phyloP scores from a whole-genome alignment of 495 filamentous ascomycete genomes.

The Talaromyces wortmannii region DNA sequence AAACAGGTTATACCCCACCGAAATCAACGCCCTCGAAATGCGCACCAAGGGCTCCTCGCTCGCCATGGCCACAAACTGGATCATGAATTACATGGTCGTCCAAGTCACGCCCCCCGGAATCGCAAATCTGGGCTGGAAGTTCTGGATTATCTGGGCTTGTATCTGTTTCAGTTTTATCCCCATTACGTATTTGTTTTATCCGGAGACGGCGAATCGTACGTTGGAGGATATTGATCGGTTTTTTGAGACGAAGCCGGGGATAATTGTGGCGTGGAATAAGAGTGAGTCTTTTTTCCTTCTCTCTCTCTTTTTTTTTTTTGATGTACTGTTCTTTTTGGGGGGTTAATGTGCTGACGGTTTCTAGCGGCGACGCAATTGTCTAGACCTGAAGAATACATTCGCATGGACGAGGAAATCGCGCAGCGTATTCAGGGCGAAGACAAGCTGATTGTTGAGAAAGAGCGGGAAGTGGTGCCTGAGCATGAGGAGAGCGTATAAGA shows the following conservation, averaged over 20 bases:
- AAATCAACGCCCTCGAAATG: slow-evolving; percentile 53
- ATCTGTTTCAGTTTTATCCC: slow-evolving; percentile 66
- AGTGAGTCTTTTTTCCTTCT: background rate
- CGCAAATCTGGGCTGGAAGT: slow-evolving; percentile 31
- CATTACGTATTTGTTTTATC: slow-evolving; percentile 67
- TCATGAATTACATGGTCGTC: slow-evolving; percentile 51
- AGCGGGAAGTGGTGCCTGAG: background rate
- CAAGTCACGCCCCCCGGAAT: slow-evolving; percentile 34
- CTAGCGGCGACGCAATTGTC: slow-evolving; percentile 1
- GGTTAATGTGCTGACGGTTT: background rate
- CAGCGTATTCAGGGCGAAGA: background rate
- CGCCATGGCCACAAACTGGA: slow-evolving; percentile 49
- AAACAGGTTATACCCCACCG: slow-evolving; percentile 46
- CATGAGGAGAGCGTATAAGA: background rate
- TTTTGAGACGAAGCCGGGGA: slow-evolving; percentile 22
- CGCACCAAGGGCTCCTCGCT: slow-evolving; percentile 48
- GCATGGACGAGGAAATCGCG: slow-evolving; percentile 1
- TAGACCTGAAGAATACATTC: slow-evolving; percentile 1
- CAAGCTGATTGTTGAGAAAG: background rate
- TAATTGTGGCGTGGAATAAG: slow-evolving; percentile 4
- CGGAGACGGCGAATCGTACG: slow-evolving; percentile 57
- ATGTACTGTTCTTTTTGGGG: background rate
- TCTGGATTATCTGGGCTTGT: slow-evolving; percentile 30
- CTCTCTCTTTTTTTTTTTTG: background rate
- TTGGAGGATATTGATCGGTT: slow-evolving; percentile 75